phyloP scores from a whole-genome alignment of 495 filamentous ascomycete species.

The Pseudevernia furfuracea region DNA sequence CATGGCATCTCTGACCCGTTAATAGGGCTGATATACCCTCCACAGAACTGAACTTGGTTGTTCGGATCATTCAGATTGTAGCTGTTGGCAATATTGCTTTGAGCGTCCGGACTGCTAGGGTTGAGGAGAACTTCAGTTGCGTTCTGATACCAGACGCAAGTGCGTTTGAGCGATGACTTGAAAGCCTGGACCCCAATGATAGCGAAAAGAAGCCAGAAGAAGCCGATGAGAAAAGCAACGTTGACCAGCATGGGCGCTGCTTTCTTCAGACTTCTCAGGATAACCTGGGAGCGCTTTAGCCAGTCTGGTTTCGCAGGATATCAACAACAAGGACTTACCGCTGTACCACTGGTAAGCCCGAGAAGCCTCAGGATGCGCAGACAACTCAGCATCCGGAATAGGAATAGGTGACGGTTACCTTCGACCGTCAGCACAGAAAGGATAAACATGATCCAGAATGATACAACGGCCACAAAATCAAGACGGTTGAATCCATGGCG shows the following conservation, averaged over 20 bases:
- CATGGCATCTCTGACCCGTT: conserved; percentile 58
- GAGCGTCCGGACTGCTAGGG: conserved; percentile 23
- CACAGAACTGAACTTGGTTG: conserved; percentile 68
- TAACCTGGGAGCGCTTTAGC: conserved; percentile 51
- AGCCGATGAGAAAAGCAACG: conserved; percentile 91
- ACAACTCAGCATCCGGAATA: conserved; percentile 95
- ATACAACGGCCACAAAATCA: conserved; percentile 93
- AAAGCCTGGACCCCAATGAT: conserved; percentile 96
- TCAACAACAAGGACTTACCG: conserved; percentile 41
- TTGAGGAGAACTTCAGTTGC: conserved; percentile 9
- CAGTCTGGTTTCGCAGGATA: neutral
- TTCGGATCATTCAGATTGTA: conserved; percentile 42
- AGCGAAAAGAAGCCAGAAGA: conserved; percentile 98
- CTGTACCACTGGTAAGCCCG: conserved; percentile 82
- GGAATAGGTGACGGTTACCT: conserved; percentile 59
- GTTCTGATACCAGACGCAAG: conserved; percentile 74
- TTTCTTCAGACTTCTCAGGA: conserved; percentile 90
- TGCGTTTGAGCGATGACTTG: conserved; percentile 84
- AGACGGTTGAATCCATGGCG: conserved; percentile 92
- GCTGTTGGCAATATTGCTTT: conserved; percentile 15
- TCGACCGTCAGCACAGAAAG: conserved; percentile 64
- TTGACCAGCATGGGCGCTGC: conserved; percentile 89
- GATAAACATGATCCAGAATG: conserved; percentile 84
- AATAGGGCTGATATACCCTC: conserved; percentile 60
- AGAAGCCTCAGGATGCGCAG: conserved; percentile 85